Evolutionary conservation across 495 filamentous ascomycete genomes (phyloP).

Genomic region (Hypoxylon perforatum): DNA sequence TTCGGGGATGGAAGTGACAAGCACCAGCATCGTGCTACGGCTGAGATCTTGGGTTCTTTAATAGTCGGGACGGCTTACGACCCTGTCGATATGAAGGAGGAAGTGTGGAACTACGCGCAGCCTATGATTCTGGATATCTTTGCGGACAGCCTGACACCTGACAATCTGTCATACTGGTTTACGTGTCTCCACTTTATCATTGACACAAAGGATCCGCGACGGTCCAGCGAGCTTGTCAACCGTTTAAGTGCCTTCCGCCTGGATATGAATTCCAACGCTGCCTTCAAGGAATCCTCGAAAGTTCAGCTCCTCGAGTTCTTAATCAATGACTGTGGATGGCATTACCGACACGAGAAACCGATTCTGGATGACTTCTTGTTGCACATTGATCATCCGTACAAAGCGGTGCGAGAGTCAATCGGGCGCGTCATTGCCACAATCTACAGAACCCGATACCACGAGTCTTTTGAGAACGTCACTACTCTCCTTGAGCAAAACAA

Average conservation of each 20-base stretch:
- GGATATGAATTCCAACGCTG: slow-evolving; percentile 94
- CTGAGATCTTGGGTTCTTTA: slow-evolving; percentile 91
- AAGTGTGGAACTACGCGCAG: slow-evolving; percentile 89
- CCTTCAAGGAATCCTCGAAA: slow-evolving; percentile 98
- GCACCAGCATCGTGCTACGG: slow-evolving; percentile 95
- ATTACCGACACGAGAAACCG: slow-evolving; percentile 90
- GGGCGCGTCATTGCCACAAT: slow-evolving; percentile 88
- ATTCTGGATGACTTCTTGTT: slow-evolving; percentile 88
- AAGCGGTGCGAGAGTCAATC: slow-evolving; percentile 94
- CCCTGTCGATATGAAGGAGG: slow-evolving; percentile 71
- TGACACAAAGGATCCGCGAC: slow-evolving; percentile 81
- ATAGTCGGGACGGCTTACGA: slow-evolving; percentile 79
- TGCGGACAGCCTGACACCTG: slow-evolving; percentile 88
- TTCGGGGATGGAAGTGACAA: slow-evolving; percentile 96
- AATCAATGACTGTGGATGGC: slow-evolving; percentile 91
- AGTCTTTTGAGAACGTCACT: slow-evolving; percentile 84
- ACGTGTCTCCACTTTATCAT: slow-evolving; percentile 90
- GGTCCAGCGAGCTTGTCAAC: slow-evolving; percentile 86
- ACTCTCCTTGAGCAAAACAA: slow-evolving; percentile 82
- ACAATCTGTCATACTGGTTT: slow-evolving; percentile 94
- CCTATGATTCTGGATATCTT: slow-evolving; percentile 89
- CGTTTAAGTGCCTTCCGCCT: slow-evolving; percentile 86
- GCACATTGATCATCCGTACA: slow-evolving; percentile 97
- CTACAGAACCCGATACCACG: slow-evolving; percentile 89
- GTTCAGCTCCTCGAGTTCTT: slow-evolving; percentile 90